A percentile compares a stretch with the other conserved stretches of the same genome.
phyloP scores from a whole-genome alignment of 148 eudicot species.

The Nyssa sinensis region DNA sequence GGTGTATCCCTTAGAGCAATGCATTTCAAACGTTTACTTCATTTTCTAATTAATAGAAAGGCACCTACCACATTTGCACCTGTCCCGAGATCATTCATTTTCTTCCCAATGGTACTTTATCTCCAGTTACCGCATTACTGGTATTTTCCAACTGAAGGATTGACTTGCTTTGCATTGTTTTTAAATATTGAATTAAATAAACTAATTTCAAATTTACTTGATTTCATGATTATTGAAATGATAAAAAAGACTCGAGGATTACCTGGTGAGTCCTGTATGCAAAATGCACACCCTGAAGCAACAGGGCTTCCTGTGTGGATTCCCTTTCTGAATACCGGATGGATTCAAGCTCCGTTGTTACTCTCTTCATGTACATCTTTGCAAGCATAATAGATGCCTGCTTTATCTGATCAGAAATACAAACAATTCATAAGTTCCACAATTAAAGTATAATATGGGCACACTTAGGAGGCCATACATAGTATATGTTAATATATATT shows the following conservation, averaged over 20 bases:
- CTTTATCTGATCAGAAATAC: constrained; percentile 23
- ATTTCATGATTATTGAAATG: not conserved
- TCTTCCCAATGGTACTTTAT: not conserved
- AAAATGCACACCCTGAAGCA: constrained; percentile 30
- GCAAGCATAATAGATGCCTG: constrained; percentile 27
- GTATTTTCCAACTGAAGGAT: not conserved
- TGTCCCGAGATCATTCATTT: not conserved
- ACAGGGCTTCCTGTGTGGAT: constrained; percentile 31
- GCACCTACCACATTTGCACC: not conserved
- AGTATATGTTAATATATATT: not conserved
- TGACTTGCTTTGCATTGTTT: not conserved
- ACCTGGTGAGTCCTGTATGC: constrained; percentile 35
- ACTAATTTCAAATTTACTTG: no score
- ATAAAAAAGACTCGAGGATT: not conserved
- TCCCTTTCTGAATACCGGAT: constrained; percentile 25
- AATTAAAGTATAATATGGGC: not conserved
- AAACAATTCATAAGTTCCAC: not conserved
- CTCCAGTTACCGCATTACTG: not conserved
- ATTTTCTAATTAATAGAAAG: not conserved
- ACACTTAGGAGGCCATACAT: not conserved
- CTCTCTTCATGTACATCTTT: constrained; percentile 23
- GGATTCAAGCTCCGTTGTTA: constrained; percentile 20
- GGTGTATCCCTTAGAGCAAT: not conserved
- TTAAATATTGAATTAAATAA: no score
- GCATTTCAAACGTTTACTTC: not conserved